Percentiles rank a stretch among this genome's conserved stretches.
These are phyloP conservation scores for Cenococcum geophilum DNA, from an alignment of 495 filamentous ascomycete genomes.

Conservation along the genomic window DNA sequence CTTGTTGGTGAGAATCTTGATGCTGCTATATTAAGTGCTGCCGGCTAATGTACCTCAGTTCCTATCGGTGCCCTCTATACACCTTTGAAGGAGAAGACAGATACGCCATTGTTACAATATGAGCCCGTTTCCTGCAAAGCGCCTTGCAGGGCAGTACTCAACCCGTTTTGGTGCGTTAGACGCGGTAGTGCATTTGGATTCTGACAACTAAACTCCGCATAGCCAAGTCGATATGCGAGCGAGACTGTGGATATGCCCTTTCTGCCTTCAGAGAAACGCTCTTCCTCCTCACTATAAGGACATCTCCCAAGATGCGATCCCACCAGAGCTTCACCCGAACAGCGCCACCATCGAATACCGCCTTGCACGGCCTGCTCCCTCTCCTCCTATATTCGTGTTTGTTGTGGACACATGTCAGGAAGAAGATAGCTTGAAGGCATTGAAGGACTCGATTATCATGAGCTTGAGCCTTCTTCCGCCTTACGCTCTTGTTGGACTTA, in stretches of 20 bases:
- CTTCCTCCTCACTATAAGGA: slow-evolving; percentile 98
- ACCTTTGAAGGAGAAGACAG: slow-evolving; percentile 89
- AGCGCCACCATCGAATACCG: slow-evolving; percentile 98
- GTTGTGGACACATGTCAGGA: slow-evolving; percentile 99
- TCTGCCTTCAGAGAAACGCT: slow-evolving; percentile 91
- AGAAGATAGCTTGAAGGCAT: slow-evolving; percentile 88
- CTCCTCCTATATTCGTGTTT: slow-evolving; percentile 94
- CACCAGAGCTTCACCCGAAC: slow-evolving; percentile 84
- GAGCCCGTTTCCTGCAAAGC: slow-evolving; percentile 96
- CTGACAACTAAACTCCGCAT: slow-evolving; percentile 5
- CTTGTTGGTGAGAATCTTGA: slow-evolving; percentile 53
- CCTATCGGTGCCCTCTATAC: slow-evolving; percentile 97
- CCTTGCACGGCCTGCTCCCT: slow-evolving; percentile 84
- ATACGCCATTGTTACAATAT: slow-evolving; percentile 85
- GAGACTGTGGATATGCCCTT: slow-evolving; percentile 96
- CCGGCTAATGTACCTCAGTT: slow-evolving; percentile 43
- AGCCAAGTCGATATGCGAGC: slow-evolving; percentile 95
- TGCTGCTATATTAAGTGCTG: neutral
- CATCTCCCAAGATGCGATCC: slow-evolving; percentile 90
- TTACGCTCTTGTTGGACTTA: slow-evolving; percentile 87
- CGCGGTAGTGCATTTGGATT: slow-evolving; percentile 21
- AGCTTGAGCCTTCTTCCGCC: slow-evolving; percentile 91
- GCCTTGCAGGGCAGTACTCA: slow-evolving; percentile 92
- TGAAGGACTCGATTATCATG: slow-evolving; percentile 96
- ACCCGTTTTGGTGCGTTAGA: slow-evolving; percentile 76